Percentiles rank a stretch among this genome's conserved stretches.
phyloP scores from a whole-genome alignment of 306 rosid genomes.

The Biancaea sappan region DNA sequence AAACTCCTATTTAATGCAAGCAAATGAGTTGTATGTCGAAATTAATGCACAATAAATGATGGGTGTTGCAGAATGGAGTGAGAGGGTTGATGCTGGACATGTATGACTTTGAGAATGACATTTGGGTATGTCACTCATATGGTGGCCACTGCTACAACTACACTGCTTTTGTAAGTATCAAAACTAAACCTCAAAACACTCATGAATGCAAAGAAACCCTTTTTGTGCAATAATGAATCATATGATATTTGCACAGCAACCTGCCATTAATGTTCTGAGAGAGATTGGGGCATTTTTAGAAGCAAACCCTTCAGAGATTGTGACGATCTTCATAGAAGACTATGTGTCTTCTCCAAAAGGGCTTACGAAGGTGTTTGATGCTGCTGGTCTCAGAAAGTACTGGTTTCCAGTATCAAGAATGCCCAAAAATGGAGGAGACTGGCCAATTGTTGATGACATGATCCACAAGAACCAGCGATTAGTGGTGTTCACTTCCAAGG shows the following conservation, averaged over 20 bases:
- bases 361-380: conserved; percentile 81
- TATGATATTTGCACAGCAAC: conserved; percentile 76
- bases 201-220: too few relatives aligned
- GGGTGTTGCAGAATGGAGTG: conserved; percentile 77
- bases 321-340: conserved; percentile 86
- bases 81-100: conserved; percentile 92
- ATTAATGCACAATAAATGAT: too few relatives aligned
- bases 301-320: conserved; percentile 81
- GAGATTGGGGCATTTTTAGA: conserved; percentile 76
- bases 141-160: conserved; percentile 81
- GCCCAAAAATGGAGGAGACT: conserved; percentile 84
- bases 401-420: conserved; percentile 91
- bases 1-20: too few relatives aligned
- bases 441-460: conserved; percentile 89
- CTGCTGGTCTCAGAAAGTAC: conserved; percentile 80
- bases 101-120: conserved; percentile 79
- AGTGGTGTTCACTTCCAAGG: conserved; percentile 84
- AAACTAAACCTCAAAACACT: too few relatives aligned
- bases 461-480: conserved; percentile 77
- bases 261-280: conserved; percentile 76
- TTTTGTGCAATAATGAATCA: too few relatives aligned
- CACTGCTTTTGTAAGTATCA: conserved; percentile 87
- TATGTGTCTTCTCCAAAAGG: conserved; percentile 89
- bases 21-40: too few relatives aligned
- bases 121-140: conserved; percentile 88